Conservation (phyloP, 352 stramenopile genomes). For the Pythium grandisporangium region DNA sequence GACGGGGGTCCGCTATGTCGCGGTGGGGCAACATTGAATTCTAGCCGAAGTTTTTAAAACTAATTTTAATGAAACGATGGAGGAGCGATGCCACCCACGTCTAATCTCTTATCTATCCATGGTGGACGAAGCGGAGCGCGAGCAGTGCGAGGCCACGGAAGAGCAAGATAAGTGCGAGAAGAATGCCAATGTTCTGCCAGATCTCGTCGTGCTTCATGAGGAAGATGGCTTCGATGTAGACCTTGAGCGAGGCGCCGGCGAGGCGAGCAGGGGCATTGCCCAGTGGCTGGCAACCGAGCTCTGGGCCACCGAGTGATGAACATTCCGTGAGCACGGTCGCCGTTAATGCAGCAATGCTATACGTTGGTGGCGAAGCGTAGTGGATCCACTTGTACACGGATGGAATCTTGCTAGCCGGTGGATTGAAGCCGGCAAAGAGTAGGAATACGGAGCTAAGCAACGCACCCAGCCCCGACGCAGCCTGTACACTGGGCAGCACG, state of each 20-base stretch:
- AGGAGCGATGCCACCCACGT: no score
- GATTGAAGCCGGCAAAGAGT: constrained; percentile 46
- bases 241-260: constrained; percentile 25
- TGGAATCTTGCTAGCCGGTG: constrained; percentile 35
- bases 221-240: constrained; percentile 37
- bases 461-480: constrained; percentile 20
- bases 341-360: constrained; percentile 33
- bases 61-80: no score
- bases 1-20: no score
- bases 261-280: constrained; percentile 10
- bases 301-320: constrained; percentile 1
- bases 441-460: constrained; percentile 43
- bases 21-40: no score
- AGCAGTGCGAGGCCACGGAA: constrained; percentile 24
- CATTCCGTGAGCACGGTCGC: constrained; percentile 28
- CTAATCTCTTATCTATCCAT: no score
- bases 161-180: constrained; percentile 20
- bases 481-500: constrained; percentile 26
- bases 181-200: constrained; percentile 22
- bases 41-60: no score
- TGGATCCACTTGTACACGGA: constrained; percentile 47
- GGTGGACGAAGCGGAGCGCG: constrained; percentile 33
- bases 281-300: constrained; percentile 23
- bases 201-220: constrained; percentile 46
- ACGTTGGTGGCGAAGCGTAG: constrained; percentile 31